These are phyloP conservation scores for Ganoderma lucidum DNA, from an alignment of 1,284 basidiomycete species.

Conservation along the genomic window DNA sequence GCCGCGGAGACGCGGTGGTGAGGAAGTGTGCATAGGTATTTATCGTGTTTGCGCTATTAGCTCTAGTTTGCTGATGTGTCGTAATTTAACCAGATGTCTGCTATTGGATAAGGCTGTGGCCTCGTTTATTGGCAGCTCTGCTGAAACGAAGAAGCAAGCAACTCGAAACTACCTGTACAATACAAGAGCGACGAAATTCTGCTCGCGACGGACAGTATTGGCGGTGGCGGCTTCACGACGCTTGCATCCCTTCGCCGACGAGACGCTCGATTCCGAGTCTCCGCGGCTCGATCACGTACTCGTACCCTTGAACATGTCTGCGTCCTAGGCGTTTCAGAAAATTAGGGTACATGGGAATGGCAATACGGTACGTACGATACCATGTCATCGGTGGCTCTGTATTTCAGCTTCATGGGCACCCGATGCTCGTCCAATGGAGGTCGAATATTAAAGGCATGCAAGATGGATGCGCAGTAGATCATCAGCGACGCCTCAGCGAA, in stretches of 20 bases:
- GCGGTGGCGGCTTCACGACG: background rate
- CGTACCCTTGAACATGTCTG: conserved; percentile 4
- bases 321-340: background rate
- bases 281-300: conserved; percentile 6
- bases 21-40: background rate
- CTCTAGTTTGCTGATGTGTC: background rate
- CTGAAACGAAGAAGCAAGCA: background rate
- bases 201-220: background rate
- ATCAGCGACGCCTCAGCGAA: conserved; percentile 8
- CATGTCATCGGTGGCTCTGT: background rate
- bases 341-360: background rate
- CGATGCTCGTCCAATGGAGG: background rate
- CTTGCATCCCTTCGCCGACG: background rate
- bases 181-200: background rate
- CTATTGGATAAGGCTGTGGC: background rate
- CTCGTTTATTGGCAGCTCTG: background rate
- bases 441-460: background rate
- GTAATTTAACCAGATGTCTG: background rate
- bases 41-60: background rate
- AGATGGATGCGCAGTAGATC: background rate
- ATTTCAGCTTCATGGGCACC: background rate
- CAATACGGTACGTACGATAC: background rate
- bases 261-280: background rate
- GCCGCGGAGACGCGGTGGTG: conserved; percentile 35
- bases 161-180: background rate